Percentiles rank a stretch among this genome's conserved stretches.
Evolutionary conservation across 768 basidiomycete genomes (phyloP).

Genomic region (Mycena belliarum): DNA sequence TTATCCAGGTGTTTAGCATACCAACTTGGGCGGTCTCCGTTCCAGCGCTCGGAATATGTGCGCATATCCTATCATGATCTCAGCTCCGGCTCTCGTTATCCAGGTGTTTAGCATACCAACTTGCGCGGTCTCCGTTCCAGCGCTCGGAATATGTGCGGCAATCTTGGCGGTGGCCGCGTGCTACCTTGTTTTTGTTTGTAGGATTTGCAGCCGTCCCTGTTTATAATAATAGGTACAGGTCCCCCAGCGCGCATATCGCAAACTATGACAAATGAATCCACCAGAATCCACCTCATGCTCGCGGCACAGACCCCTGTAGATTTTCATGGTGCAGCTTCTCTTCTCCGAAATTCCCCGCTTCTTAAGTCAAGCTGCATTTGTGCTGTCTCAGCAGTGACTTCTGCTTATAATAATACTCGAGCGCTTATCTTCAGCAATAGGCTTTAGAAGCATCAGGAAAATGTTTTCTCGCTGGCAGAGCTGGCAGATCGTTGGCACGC

Average conservation of each 20-base stretch:
- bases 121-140: neutral
- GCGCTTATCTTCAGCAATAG: neutral
- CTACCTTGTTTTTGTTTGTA: neutral
- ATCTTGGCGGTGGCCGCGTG: conserved; percentile 1
- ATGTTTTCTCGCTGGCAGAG: too few species aligned
- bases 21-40: neutral
- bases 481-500: too few species aligned
- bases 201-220: neutral
- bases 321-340: too few species aligned
- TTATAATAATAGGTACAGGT: too few species aligned
- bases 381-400: too few species aligned
- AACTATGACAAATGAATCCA: too few species aligned
- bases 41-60: neutral
- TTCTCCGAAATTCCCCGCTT: too few species aligned
- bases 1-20: neutral
- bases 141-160: neutral
- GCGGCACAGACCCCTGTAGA: neutral
- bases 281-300: too few species aligned
- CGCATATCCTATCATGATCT: neutral
- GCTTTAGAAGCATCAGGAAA: neutral
- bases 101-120: conserved; percentile 1
- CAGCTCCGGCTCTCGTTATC: neutral
- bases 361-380: neutral
- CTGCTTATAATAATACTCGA: neutral
- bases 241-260: too few species aligned